phyloP scores from a whole-genome alignment of 257 asterid species.

The Capsicum pubescens region DNA sequence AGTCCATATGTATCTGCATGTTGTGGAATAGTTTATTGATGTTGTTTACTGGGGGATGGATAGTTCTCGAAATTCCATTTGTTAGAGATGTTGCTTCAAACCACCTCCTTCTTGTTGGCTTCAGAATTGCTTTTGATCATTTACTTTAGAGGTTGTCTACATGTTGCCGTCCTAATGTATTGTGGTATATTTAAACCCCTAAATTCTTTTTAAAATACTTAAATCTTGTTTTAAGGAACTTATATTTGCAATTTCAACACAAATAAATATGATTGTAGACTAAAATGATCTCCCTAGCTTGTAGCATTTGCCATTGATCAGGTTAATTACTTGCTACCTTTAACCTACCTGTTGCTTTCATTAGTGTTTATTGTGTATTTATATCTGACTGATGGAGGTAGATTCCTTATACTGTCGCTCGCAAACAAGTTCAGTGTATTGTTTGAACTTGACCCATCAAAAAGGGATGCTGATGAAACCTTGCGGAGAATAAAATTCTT shows the following conservation, averaged over 20 bases:
- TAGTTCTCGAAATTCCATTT: background rate
- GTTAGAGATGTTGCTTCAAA: background rate
- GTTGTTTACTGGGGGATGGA: background rate
- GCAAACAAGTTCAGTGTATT: background rate
- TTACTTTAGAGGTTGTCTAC: background rate
- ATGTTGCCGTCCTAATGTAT: background rate
- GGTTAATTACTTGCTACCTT: no score
- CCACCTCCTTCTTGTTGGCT: background rate
- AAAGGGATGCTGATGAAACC: background rate
- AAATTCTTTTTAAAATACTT: background rate
- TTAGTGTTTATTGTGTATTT: background rate
- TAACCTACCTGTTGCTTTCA: no score
- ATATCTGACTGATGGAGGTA: background rate
- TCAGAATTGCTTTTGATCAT: background rate
- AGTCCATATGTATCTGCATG: no score
- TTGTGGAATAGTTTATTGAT: background rate
- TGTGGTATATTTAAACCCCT: background rate
- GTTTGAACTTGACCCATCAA: background rate
- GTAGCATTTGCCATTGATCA: no score
- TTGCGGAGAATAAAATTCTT: background rate
- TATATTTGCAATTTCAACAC: background rate
- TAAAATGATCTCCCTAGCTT: background rate
- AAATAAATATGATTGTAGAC: conserved; percentile 1
- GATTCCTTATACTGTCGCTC: background rate
- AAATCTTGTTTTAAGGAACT: background rate